Base-by-base conservation (phyloP, 2,329 filamentous ascomycete species). In the Orbilia blumenaviensis region DNA sequence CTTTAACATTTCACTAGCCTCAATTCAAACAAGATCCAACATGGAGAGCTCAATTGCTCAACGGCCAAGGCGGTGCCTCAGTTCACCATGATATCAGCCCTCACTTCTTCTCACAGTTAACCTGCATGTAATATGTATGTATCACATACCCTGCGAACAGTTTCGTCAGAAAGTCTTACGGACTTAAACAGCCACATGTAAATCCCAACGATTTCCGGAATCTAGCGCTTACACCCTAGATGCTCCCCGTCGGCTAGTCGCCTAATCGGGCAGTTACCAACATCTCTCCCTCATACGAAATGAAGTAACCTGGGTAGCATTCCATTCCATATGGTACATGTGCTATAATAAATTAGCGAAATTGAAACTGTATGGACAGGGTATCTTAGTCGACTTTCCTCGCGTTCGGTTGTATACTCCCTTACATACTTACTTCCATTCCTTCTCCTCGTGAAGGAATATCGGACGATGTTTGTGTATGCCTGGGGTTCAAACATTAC, bases 261-360 rank as follows among this genome's bases (percentile, higher is more conserved):
- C 64, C 58, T 42, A 32, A 76, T 64, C 23, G 52, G 72, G 72
- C 60, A 76, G 72, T 61, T 76, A 38, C 34, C 18, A 56, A 56
- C 29, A 32, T 38, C 52, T 48, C 44, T 25, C 10, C 7, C 23
- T 14, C 42, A 50, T 27, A 42, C 29, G 7, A 50, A 36, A 56
- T 16, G 29, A 32, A 56, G 23, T 44, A 36, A 16, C 46, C 46
- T 10, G 48, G 25, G 14, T 16, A 34, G 5, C 14, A 34, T 7
- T 25, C 25, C 27, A 18, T 3, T 32, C 48, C 25, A 10, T 10
- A n/a, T 3, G 14, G 27, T 34, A 12, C 18, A 56, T 2, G 16
- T 56, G 14, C 16, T 23, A 21, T 25, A 46, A 10, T 2, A 46
- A 54, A 18, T 56, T 56, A 38, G 52, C 52, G 32, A 56, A 56